Conservation (phyloP, 1,284 basidiomycete genomes). For the Apiotrichum akiyoshidainum region DNA sequence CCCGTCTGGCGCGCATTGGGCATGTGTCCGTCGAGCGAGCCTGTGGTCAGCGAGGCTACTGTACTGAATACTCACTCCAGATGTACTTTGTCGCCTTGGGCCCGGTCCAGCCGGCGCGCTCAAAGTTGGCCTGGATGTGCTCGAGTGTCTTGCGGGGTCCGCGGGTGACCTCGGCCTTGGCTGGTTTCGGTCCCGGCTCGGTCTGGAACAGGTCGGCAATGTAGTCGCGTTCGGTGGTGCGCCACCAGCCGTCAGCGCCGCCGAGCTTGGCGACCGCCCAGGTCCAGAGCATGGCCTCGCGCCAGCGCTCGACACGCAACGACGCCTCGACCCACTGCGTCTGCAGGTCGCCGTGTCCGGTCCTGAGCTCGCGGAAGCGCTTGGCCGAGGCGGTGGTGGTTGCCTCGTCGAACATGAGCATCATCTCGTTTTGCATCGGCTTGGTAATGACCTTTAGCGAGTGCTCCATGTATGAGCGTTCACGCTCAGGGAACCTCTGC, state of each 20-base stretch:
- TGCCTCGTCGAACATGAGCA: conserved; percentile 42
- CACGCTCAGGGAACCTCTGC: conserved; percentile 40
- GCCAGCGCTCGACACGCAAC: conserved; percentile 46
- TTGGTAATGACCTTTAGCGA: conserved; percentile 45
- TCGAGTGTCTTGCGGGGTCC: conserved; percentile 36
- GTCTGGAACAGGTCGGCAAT: conserved; percentile 36
- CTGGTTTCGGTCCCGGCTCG: conserved; percentile 24
- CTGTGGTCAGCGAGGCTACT: not conserved
- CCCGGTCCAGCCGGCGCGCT: conserved; percentile 37
- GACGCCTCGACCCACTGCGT: conserved; percentile 44
- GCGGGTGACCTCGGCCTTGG: conserved; percentile 37
- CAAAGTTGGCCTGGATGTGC: conserved; percentile 27
- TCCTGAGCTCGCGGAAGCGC: conserved; percentile 38
- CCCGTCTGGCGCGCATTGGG: conserved; percentile 26
- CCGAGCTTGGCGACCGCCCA: conserved; percentile 44
- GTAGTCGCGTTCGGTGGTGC: conserved; percentile 25
- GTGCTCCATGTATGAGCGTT: conserved; percentile 44
- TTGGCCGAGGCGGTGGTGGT: conserved; percentile 31
- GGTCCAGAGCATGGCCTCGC: conserved; percentile 48
- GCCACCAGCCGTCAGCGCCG: conserved; percentile 28
- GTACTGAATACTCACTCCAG: conserved; percentile 17
- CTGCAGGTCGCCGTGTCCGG: conserved; percentile 42
- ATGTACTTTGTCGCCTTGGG: conserved; percentile 38
- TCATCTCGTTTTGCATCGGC: conserved; percentile 43
- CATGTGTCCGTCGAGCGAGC: conserved; percentile 44